These are phyloP conservation scores for Cadophora sp. DNA, from an alignment of 2,329 filamentous ascomycete species.

Conservation along the genomic window DNA sequence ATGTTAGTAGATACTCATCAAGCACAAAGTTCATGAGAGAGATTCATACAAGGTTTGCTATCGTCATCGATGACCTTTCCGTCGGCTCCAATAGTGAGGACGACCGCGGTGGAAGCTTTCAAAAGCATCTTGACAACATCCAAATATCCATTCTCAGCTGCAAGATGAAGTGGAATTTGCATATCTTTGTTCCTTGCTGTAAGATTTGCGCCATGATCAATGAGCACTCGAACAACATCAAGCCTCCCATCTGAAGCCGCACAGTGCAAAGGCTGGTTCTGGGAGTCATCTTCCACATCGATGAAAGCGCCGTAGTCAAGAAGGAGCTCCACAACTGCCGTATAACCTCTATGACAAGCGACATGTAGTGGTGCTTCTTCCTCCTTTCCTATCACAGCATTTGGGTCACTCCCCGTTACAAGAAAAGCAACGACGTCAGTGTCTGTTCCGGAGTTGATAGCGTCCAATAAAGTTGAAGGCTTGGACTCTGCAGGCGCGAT, in stretches of 20 bases:
- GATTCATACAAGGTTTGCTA: not conserved
- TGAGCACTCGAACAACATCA: not conserved
- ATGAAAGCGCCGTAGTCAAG: conserved; percentile 10
- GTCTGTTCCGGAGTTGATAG: not conserved
- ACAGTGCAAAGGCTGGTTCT: conserved; percentile 17
- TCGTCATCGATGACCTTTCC: not conserved
- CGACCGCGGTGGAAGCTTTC: not conserved
- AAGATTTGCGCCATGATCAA: conserved; percentile 13
- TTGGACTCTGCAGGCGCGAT: not conserved
- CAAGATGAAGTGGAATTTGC: conserved; percentile 20
- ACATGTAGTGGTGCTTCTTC: conserved; percentile 18
- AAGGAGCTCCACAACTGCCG: conserved; percentile 4
- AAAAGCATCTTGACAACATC: conserved; percentile 14
- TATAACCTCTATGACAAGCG: conserved; percentile 1
- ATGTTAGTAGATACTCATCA: not conserved
- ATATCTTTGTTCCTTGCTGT: conserved; percentile 14
- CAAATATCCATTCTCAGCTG: conserved; percentile 1
- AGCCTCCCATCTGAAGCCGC: not conserved
- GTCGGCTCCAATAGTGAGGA: not conserved
- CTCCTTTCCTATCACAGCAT: not conserved
- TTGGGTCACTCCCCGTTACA: not conserved
- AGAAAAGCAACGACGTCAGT: conserved; percentile 5
- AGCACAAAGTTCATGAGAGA: too few relatives aligned
- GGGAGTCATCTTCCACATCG: not conserved
- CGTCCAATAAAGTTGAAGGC: not conserved